Base-by-base conservation (phyloP, 208 protist genomes). In the Trypanosoma conorhini region DNA sequence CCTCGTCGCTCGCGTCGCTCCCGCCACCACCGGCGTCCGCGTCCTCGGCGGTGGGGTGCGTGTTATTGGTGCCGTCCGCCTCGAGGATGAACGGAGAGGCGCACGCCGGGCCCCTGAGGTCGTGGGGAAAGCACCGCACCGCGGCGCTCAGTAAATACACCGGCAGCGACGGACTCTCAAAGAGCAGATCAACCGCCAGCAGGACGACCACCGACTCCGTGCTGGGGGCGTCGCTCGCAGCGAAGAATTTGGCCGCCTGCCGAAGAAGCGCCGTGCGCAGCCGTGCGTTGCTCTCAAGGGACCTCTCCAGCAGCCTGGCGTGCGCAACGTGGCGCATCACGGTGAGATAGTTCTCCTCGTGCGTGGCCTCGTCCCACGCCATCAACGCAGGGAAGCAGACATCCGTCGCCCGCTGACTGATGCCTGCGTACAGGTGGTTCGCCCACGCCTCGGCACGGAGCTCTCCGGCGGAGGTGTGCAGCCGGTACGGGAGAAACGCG, bases 61-160 rank as follows among this genome's bases (percentile, higher is more conserved):
- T 67, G n/a, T 54, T 42, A 68, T 44, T 30, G 35, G 33, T 17
- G 38, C 17, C 55, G 44, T n/a, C 22, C 17, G 54, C 50, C 35
- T 67, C 60, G 3, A 57, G 30, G 30, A 85, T 68, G 46, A 83
- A 75, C n/a, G 86, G 86, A 33, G 74, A 44, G 17, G 31, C 31
- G 65, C 63, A 71, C 1, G 1, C 22, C 12, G 71, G 35, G 40
- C 71, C 71, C 24, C 46, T 42, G 21, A 35, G 19, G 30, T 75
- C 62, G 40, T 72, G 74, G 21, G 9, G 28, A 68, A 92, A 93
- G 30, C 88, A 82, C 12, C 76, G 78, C 52, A 79, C 77, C 67
- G 89, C 89, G 17, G 87, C 88, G 40, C 91, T 96, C 44, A 94
- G 40, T 19, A 96, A 24, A 65, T 86, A 83, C 44, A 96, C 77